Conservation (phyloP, 108 stramenopile species). For the Bacterosira constricta region DNA sequence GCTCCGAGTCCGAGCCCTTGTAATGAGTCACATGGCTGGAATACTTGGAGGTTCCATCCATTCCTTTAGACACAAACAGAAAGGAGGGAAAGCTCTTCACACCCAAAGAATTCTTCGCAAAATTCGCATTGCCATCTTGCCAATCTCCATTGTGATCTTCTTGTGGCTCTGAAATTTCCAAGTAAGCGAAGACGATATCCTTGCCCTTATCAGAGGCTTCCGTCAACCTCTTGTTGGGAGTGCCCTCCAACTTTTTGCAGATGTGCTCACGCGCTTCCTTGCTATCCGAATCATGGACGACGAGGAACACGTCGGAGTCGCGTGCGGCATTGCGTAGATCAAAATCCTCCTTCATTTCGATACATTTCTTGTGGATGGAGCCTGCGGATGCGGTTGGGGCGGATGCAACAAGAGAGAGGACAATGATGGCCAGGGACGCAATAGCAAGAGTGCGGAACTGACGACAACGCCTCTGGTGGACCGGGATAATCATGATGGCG, state of each 20-base stretch:
- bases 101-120: constrained; percentile 34
- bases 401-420: constrained; percentile 9
- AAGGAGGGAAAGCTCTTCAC: constrained; percentile 29
- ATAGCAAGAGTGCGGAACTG: constrained; percentile 25
- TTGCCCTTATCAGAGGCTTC: constrained; percentile 8
- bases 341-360: constrained; percentile 37
- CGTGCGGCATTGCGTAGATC: constrained; percentile 42
- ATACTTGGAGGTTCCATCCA: constrained; percentile 39
- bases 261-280: constrained; percentile 16
- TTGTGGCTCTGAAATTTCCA: constrained; percentile 19
- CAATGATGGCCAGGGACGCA: constrained; percentile 34
- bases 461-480: not conserved
- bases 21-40: constrained; percentile 25
- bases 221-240: constrained; percentile 16
- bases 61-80: constrained; percentile 33
- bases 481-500: not conserved
- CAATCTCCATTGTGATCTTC: constrained; percentile 24
- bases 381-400: constrained; percentile 33
- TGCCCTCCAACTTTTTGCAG: constrained; percentile 33
- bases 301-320: constrained; percentile 44
- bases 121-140: constrained; percentile 29
- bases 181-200: constrained; percentile 36
- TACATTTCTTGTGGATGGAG: constrained; percentile 17
- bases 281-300: constrained; percentile 23
- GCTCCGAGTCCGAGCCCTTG: not conserved